These are phyloP conservation scores for Hypoxylon sp. DNA, from an alignment of 2,329 filamentous ascomycete genomes.

Conservation along the genomic window DNA sequence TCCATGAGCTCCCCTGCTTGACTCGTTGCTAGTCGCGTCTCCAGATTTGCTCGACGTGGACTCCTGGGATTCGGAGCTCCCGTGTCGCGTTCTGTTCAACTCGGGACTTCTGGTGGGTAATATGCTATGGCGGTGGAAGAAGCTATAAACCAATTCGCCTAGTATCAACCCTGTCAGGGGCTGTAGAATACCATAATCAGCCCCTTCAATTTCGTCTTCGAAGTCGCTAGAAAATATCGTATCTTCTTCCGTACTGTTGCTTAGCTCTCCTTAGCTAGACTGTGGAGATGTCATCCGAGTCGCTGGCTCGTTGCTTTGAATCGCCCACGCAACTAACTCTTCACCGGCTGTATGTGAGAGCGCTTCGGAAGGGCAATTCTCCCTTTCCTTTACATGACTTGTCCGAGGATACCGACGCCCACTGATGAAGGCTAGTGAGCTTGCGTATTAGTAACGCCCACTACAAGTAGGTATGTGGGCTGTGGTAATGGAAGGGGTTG, in stretches of 20 bases:
- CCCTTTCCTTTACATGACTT: too few species aligned
- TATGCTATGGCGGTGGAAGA: not conserved
- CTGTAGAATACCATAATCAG: not conserved
- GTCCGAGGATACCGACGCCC: too few species aligned
- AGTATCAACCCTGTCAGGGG: not conserved
- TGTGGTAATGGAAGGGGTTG: too few species aligned
- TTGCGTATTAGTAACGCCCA: too few species aligned
- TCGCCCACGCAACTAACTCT: too few species aligned
- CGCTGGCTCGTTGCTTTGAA: too few species aligned
- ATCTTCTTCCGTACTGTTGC: conserved; percentile 2
- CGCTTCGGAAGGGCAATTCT: too few species aligned
- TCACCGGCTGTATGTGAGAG: too few species aligned
- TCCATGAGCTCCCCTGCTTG: not conserved
- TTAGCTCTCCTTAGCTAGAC: not conserved
- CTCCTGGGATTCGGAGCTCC: not conserved
- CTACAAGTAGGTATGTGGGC: too few species aligned
- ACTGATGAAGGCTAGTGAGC: too few species aligned
- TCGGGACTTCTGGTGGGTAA: not conserved
- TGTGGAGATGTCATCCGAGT: not conserved
- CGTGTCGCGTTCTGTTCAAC: not conserved
- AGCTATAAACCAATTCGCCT: not conserved
- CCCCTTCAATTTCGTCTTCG: not conserved
- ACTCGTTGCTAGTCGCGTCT: not conserved
- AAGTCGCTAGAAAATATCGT: conserved; percentile 5
- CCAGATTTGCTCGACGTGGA: not conserved